Conservation (phyloP, 768 basidiomycete genomes). For the Mrakia hoshinonis region DNA sequence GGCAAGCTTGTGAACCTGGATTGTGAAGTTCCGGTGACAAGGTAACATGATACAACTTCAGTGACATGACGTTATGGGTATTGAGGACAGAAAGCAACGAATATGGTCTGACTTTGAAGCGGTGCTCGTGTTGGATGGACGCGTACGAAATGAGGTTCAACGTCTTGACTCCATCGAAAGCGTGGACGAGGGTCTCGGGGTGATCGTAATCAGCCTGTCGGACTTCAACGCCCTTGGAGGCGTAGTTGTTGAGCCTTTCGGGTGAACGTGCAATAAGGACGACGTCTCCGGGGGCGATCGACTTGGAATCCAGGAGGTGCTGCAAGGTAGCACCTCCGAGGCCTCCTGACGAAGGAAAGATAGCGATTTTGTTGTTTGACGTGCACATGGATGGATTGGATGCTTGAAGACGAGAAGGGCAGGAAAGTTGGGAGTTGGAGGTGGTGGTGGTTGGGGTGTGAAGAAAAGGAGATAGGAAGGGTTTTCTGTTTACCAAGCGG, state of each 20-base stretch:
- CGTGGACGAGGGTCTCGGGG: slow-evolving; percentile 1
- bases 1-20: slow-evolving; percentile 28
- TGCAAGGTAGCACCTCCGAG: slow-evolving; percentile 23
- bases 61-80: not conserved
- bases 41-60: not conserved
- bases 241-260: not conserved
- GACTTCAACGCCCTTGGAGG: slow-evolving; percentile 4
- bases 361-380: slow-evolving; percentile 16
- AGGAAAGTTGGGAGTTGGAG: no score
- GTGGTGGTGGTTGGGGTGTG: no score
- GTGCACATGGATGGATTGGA: not conserved
- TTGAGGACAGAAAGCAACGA: no score
- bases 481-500: no score
- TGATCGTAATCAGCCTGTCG: slow-evolving; percentile 26
- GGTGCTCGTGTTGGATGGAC: slow-evolving; percentile 23
- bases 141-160: slow-evolving; percentile 29
- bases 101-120: slow-evolving; percentile 19
- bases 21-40: not conserved
- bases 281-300: not conserved
- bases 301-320: slow-evolving; percentile 6
- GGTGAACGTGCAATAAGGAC: not conserved
- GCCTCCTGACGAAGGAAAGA: slow-evolving; percentile 30
- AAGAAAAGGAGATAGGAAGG: no score
- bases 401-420: no score
- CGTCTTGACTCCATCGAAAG: slow-evolving; percentile 25